Percentiles rank a stretch among this genome's conserved stretches.
phyloP scores from a whole-genome alignment of 192 early-diverging fungal species.

The Bifiguratus adelaidae region DNA sequence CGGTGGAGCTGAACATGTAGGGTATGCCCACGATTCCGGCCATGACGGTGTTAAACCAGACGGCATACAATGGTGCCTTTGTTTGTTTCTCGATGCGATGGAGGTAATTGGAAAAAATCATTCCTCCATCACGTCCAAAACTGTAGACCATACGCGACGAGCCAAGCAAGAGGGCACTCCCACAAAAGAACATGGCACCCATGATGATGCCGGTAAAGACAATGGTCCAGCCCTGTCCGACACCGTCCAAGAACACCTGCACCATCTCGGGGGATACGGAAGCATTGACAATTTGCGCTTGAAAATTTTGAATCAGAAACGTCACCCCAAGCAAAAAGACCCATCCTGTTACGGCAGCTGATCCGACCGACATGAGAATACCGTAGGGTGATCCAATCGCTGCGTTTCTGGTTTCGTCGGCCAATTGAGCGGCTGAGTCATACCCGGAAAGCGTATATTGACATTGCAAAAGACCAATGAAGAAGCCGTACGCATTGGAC shows the following conservation, averaged over 20 bases:
- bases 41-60: conserved; percentile 37
- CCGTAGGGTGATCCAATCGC: conserved; percentile 31
- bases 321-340: conserved; percentile 36
- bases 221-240: conserved; percentile 32
- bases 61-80: conserved; percentile 32
- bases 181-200: conserved; percentile 42
- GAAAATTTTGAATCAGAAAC: conserved; percentile 33
- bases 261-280: conserved; percentile 23
- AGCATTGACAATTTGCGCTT: conserved; percentile 27
- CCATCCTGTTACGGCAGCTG: conserved; percentile 29
- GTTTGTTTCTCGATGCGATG: conserved; percentile 22
- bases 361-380: conserved; percentile 31
- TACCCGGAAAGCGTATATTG: conserved; percentile 49
- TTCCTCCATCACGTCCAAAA: conserved; percentile 44
- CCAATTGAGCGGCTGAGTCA: conserved; percentile 33
- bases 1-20: conserved; percentile 35
- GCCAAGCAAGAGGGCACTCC: conserved; percentile 33
- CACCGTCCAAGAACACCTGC: conserved; percentile 38
- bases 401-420: conserved; percentile 39
- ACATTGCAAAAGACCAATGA: conserved; percentile 36
- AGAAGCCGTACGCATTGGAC: conserved; percentile 32
- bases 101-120: conserved; percentile 20
- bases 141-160: conserved; percentile 46
- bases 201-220: conserved; percentile 36
- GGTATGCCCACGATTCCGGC: conserved; percentile 23